phyloP scores from a whole-genome alignment of 257 asterid species.

The Solanum peruvianum region DNA sequence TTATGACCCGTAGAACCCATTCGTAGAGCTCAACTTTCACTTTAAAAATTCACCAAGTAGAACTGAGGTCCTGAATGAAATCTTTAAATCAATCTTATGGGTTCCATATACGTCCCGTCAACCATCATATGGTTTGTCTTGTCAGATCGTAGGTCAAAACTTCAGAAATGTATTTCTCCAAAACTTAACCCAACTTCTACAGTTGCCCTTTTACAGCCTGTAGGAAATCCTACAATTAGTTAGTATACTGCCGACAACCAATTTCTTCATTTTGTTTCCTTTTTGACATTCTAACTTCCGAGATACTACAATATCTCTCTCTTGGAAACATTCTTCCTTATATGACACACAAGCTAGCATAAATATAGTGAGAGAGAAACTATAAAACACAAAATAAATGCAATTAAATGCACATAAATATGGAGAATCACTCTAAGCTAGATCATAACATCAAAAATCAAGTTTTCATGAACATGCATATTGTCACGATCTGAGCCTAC shows the following conservation, averaged over 20 bases:
- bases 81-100: not conserved
- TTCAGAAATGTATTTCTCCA: not conserved
- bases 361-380: not conserved
- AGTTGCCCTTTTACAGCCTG: not conserved
- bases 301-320: no score
- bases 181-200: not conserved
- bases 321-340: not conserved
- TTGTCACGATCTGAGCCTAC: no score
- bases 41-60: not conserved
- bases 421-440: not conserved
- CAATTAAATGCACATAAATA: not conserved
- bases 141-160: not conserved
- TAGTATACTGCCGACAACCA: no score
- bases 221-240: not conserved
- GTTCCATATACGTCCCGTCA: not conserved
- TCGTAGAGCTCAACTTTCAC: not conserved
- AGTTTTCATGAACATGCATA: not conserved
- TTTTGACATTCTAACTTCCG: not conserved
- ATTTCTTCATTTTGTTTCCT: not conserved
- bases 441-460: not conserved
- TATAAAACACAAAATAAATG: not conserved
- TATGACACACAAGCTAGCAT: not conserved
- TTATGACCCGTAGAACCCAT: no score
- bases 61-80: not conserved
- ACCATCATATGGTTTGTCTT: not conserved